These are phyloP conservation scores for Sphaerostilbella broomeana DNA, from an alignment of 2,329 filamentous ascomycete species.

Conservation along the genomic window DNA sequence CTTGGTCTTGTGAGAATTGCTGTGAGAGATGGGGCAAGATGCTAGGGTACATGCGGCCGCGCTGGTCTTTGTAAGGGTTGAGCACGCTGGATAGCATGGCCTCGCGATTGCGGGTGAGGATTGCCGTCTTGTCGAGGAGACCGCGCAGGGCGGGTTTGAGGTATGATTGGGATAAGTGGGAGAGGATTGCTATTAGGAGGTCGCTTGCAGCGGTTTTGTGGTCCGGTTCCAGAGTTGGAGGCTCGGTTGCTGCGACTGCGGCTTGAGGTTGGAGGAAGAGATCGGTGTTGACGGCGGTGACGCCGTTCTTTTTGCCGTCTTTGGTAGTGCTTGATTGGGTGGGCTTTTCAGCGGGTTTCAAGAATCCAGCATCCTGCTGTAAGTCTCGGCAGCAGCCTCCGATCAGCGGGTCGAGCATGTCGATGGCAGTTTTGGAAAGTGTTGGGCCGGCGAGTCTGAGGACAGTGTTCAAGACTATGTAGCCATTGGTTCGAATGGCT, in stretches of 20 bases:
- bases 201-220: constrained; percentile 51
- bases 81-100: constrained; percentile 78
- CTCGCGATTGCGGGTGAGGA: constrained; percentile 60
- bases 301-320: constrained; percentile 33
- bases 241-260: constrained; percentile 23
- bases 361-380: constrained; percentile 45
- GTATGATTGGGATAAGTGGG: constrained; percentile 56
- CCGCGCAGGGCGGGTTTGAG: constrained; percentile 66
- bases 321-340: constrained; percentile 21
- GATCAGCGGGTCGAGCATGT: constrained; percentile 55
- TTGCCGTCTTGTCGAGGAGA: constrained; percentile 73
- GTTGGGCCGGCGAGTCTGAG: constrained; percentile 58
- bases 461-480: constrained; percentile 51
- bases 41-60: constrained; percentile 60
- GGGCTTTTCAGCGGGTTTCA: constrained; percentile 34
- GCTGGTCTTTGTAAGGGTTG: constrained; percentile 62
- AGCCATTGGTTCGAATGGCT: constrained; percentile 53
- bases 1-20: constrained; percentile 54
- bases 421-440: constrained; percentile 58
- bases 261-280: constrained; percentile 52
- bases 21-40: constrained; percentile 73
- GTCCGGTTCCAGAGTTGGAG: constrained; percentile 32
- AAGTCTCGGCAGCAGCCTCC: constrained; percentile 70
- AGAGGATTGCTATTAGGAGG: constrained; percentile 58
- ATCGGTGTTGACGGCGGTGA: constrained; percentile 58